phyloP scores from a whole-genome alignment of 2,329 filamentous ascomycete genomes.

The Exserohilum rostratum region DNA sequence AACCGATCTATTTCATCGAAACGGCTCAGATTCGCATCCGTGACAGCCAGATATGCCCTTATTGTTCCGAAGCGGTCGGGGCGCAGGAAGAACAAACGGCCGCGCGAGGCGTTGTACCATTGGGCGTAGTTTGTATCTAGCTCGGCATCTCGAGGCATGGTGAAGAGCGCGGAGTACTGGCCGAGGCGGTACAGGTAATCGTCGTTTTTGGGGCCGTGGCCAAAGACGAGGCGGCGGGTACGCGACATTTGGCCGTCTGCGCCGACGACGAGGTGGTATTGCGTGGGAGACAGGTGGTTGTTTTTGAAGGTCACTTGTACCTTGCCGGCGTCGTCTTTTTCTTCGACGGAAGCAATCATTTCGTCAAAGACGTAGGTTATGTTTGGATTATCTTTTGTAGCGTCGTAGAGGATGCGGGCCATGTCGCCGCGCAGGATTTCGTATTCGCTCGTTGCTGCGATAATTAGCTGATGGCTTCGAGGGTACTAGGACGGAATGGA shows the following conservation, averaged over 20 bases:
- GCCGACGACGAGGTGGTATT: constrained; percentile 38
- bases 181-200: constrained; percentile 33
- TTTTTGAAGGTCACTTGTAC: constrained; percentile 52
- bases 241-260: constrained; percentile 41
- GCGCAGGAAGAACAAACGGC: constrained; percentile 29
- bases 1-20: constrained; percentile 26
- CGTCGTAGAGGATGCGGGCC: constrained; percentile 58
- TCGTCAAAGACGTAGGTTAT: constrained; percentile 48
- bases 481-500: no score
- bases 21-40: constrained; percentile 22
- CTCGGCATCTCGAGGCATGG: constrained; percentile 25
- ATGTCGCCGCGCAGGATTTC: constrained; percentile 67
- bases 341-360: constrained; percentile 35
- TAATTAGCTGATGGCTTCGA: no score
- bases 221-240: constrained; percentile 36
- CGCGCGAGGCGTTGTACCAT: constrained; percentile 35
- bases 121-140: constrained; percentile 30
- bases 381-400: constrained; percentile 32
- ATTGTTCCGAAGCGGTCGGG: constrained; percentile 32
- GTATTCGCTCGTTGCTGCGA: constrained; percentile 59
- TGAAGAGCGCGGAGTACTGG: constrained; percentile 41
- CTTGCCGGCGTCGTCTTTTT: constrained; percentile 21
- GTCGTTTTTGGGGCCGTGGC: constrained; percentile 24
- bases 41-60: constrained; percentile 24
- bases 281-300: constrained; percentile 8